Evolutionary conservation across 2,329 filamentous ascomycete species (phyloP).

Genomic region (Grosmannia serpens): DNA sequence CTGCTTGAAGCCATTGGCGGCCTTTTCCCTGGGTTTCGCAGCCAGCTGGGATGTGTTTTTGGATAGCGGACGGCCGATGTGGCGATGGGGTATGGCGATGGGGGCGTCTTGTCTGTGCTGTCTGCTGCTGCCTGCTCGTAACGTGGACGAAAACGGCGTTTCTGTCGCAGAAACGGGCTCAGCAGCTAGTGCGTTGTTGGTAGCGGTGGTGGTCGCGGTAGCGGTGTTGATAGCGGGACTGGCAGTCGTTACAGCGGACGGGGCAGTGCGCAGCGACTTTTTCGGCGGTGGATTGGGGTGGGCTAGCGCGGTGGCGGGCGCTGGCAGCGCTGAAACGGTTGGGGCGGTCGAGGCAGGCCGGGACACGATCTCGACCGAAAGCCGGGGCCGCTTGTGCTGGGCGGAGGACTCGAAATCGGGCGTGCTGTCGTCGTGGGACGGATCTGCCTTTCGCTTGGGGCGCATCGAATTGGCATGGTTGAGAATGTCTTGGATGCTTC

Average conservation of each 20-base stretch:
- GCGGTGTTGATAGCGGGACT: not conserved
- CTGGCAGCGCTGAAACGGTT: not conserved
- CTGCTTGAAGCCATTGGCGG: constrained; percentile 49
- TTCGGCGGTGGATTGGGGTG: not conserved
- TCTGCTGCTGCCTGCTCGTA: not conserved
- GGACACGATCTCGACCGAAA: constrained; percentile 22
- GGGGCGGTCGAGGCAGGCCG: not conserved
- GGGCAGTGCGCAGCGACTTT: not conserved
- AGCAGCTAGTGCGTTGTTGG: not conserved
- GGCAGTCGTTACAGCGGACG: not conserved
- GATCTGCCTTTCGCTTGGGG: constrained; percentile 8
- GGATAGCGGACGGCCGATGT: not conserved
- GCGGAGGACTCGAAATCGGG: constrained; percentile 13
- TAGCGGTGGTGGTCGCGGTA: not conserved
- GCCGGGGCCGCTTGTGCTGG: constrained; percentile 37
- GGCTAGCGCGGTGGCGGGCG: not conserved
- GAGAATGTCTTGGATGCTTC: constrained; percentile 10
- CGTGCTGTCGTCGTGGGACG: not conserved
- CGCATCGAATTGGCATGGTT: constrained; percentile 10
- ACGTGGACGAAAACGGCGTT: not conserved
- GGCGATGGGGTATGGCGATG: constrained; percentile 5
- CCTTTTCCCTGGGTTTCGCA: constrained; percentile 45
- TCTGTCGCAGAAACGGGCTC: not conserved
- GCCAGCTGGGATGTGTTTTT: constrained; percentile 14
- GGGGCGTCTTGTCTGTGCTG: not conserved